Percentiles rank a stretch among this genome's conserved stretches.
Conservation (phyloP, 306 rosid species). For the Vachellia collinsii region DNA sequence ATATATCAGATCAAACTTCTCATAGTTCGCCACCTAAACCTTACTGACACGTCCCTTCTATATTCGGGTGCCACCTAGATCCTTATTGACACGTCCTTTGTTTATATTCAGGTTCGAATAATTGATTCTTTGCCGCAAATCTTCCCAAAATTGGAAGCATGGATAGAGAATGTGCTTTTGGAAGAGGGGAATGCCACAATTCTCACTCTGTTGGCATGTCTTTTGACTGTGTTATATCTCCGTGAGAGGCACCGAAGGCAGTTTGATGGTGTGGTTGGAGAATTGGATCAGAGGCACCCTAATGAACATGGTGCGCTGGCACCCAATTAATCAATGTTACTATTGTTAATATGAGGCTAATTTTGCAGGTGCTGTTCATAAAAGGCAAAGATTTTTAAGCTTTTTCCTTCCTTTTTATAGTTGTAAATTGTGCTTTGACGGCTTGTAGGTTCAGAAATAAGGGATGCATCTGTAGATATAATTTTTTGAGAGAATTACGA, state of each 20-base stretch:
- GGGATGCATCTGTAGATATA: constrained; percentile 39
- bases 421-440: constrained; percentile 44
- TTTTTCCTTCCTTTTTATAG: neutral
- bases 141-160: constrained; percentile 75
- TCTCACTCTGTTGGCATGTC: constrained; percentile 82
- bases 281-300: constrained; percentile 59
- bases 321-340: constrained; percentile 47
- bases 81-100: constrained; percentile 36
- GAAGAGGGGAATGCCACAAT: constrained; percentile 98
- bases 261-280: constrained; percentile 56
- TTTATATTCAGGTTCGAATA: constrained; percentile 56
- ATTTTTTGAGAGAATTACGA: too few species aligned
- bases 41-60: constrained; percentile 30
- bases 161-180: constrained; percentile 85
- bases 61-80: constrained; percentile 47
- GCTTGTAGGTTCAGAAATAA: constrained; percentile 35
- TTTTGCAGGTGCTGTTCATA: constrained; percentile 1
- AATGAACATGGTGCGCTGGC: constrained; percentile 59
- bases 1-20: constrained; percentile 6
- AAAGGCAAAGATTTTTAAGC: constrained; percentile 10
- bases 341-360: constrained; percentile 4
- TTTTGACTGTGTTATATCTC: constrained; percentile 83
- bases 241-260: constrained; percentile 93
- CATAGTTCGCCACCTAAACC: neutral
- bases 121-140: constrained; percentile 86